Base-by-base conservation (phyloP, 768 basidiomycete species). In the Mycena latifolia region DNA sequence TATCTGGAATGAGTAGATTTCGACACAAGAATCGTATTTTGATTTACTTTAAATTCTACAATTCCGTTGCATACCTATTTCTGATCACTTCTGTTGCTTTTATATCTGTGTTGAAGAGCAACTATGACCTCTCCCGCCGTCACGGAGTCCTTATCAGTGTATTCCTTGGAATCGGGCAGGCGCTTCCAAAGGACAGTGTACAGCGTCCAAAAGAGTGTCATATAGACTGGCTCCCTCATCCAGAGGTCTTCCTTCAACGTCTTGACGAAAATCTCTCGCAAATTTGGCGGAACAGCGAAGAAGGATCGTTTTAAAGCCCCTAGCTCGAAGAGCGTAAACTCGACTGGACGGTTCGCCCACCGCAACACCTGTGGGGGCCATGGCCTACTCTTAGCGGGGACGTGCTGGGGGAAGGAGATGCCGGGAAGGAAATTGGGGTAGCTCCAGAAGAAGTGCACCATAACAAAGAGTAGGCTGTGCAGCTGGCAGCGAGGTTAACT, bases 401-500 rank as follows among this genome's bases (percentile, higher is more conserved):
- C 54, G 43, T 22, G 22, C 29, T 52, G 10, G 18, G 63, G 63
- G 55, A 64, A 64, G 54, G 39, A 48, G 22, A 52, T n/a, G 17
- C 43, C 24, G 39, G 55, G 12, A 45, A 54, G 52, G 47, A 56
- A 64, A 1, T 2, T 31, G 1, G 43, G 27, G 22, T 63, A 24
- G 46, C 46, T 63, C 53, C 61, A 63, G 17, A 63, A 50, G 24
- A 63, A 63, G 2, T 55, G 15, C 20, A 27, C 18, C 48, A 57
- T 27, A 9, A 64, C 63, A 18, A 64, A 52, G 2, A 52, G 25
- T 0, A 64, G 50, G n/a, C 39, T 51, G 48, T 64, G 63, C 11
- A 64, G 41, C 63, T 64, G 55, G 48, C 47, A 25, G 54, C 54
- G 47, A 56, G 55, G 47, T 63, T 12, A 64, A 46, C 25, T 25